Conservation (phyloP, 345 rosid genomes). For the Streptanthus diversifolius region DNA sequence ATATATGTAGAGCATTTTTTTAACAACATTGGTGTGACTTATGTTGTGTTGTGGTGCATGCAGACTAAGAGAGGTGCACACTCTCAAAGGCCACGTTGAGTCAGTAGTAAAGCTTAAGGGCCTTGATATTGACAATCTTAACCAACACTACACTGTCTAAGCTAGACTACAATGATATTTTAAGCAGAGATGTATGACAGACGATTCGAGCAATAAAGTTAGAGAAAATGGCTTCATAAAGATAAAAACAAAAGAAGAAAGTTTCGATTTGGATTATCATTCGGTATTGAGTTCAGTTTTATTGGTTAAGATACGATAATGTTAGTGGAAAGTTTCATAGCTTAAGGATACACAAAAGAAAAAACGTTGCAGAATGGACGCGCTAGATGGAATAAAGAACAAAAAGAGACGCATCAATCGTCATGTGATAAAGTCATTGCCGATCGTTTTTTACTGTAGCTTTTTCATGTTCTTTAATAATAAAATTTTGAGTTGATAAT, state of each 20-base stretch:
- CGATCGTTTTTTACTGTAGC: background rate
- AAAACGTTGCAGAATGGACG: background rate
- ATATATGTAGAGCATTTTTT: background rate
- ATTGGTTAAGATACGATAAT: background rate
- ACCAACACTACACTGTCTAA: constrained; percentile 67
- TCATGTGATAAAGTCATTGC: constrained; percentile 3
- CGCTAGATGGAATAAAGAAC: constrained; percentile 4
- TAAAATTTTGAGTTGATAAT: constrained; percentile 2
- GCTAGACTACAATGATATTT: background rate
- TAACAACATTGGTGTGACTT: constrained; percentile 8
- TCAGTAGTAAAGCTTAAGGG: constrained; percentile 72
- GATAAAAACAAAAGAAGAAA: background rate
- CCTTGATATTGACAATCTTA: constrained; percentile 65
- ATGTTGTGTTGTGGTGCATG: constrained; percentile 14
- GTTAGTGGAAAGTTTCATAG: background rate
- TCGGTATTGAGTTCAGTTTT: background rate
- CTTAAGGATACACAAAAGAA: background rate
- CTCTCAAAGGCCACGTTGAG: constrained; percentile 70
- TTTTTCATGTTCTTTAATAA: background rate
- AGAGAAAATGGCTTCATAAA: constrained; percentile 15
- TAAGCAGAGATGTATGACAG: constrained; percentile 2
- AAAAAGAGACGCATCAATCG: background rate
- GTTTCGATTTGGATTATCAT: background rate
- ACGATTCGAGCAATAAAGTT: constrained; percentile 14
- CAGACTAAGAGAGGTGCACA: constrained; percentile 71